Evolutionary conservation across 768 basidiomycete genomes (phyloP), one percentile per base, ranked within the genome.

Genomic region (Ramaria sp.): DNA sequence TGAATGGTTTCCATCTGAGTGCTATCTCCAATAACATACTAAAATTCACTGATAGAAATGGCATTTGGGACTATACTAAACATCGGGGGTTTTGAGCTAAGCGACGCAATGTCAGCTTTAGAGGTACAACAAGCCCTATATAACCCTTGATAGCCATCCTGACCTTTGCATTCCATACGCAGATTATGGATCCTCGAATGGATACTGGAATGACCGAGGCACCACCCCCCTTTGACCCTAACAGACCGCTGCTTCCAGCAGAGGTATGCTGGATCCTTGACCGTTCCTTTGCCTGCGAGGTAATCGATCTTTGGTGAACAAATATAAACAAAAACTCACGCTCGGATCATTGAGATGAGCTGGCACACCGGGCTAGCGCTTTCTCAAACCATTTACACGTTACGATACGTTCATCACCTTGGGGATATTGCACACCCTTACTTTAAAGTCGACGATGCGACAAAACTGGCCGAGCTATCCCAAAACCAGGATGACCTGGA

Each of bases 51-150:
- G 37, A 37, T 57, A 80, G 90, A 81, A 42, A 81, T 95, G 79
- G 72, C 77, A 31, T 71, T 76, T 0, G 82, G 81, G 12, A 75
- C 75, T 38, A 70, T 91, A 58, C 59, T 92, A 6, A 76, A 90
- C 34, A 82, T 81, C 63, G 78, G 83, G 0, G 80, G 78, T 31
- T 86, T 91, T 62, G 79, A 81, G 17, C 73, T 95, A 48, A 78
- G 84, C 59, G 93, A 97, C 59, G 84, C 91, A n/a, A 95, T 97
- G 92, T 88, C 87, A 63, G 88, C 91, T 13, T 82, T 96, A 54
- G 88, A 93, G 79, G 90, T 88, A 66, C 58, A 74, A 63, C 22
- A 27, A 13, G 3, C 30, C 38, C 45, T 49, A 11, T 20, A 7
- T 49, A 20, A 49, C 22, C 5, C 22, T 17, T 20, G 27, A 27